Evolutionary conservation across 345 rosid species (phyloP), one percentile per base, ranked within the genome.

Genomic region (Alliaria petiolata): DNA sequence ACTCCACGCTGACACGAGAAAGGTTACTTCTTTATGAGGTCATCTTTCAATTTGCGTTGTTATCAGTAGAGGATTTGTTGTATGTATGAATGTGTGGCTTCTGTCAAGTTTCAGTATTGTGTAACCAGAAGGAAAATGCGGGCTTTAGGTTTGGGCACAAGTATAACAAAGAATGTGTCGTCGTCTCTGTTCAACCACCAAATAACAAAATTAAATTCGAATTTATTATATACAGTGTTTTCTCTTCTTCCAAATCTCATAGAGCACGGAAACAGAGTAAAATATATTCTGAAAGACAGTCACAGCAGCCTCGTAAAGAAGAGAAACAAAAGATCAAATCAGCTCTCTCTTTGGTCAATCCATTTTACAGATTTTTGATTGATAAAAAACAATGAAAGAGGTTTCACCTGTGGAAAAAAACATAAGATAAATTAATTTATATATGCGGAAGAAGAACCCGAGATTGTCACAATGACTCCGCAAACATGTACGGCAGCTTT

Each of bases 311-410:
- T 63, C 49, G 8, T 25, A 34, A 53, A 25, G 14, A 40, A 34
- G 40, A 3, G 26, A 56, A 68, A 44, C 39, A n/a, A n/a, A 50
- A 49, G 20, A 63, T 63, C 51, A 35, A 58, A 74, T 39, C 28
- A 74, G 38, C 19, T 58, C n/a, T n/a, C 47, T 42, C 47, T 74
- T 31, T 31, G 58, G 62, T 58, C 46, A 66, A 40, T 66, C 39
- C 58, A 49, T 67, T 50, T 74, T 74, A 67, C 78, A 74, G 62
- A 51, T 39, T n/a, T n/a, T 73, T 65, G 53, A 30, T 39, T 38
- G 61, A 31, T 58, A 38, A 25, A 36, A 20, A 49, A 14, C 2
- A 19, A 31, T 33, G 33, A 33, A n/a, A 57, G 71, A 30, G n/a
- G 39, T 30, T 38, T 60, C 69, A 51, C 49, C 16, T 51, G 63